Evolutionary conservation across 139 green algal species (phyloP).

Genomic region (Closterium sp.): DNA sequence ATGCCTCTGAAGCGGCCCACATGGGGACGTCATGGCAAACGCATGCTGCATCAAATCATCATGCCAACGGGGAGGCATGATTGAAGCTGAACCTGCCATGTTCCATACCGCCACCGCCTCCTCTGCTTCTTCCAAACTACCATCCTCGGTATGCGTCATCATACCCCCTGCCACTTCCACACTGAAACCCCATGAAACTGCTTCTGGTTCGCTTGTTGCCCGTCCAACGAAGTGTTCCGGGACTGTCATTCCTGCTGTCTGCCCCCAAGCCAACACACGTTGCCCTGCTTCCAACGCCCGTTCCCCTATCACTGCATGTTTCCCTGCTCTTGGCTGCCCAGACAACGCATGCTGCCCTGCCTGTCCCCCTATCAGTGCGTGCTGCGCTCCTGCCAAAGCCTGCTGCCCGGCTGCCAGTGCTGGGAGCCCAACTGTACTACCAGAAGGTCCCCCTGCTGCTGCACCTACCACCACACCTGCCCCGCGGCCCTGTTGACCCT

Average conservation of each 20-base stretch:
- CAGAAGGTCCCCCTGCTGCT: background rate
- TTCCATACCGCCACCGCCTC: background rate
- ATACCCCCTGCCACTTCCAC: background rate
- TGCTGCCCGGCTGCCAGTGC: background rate
- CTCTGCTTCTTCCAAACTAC: background rate
- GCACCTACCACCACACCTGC: too few species aligned
- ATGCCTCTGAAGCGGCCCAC: background rate
- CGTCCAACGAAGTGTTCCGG: background rate
- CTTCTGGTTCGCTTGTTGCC: background rate
- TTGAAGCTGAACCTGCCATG: too few species aligned
- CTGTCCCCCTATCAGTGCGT: background rate
- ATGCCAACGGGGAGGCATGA: background rate
- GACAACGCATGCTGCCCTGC: background rate
- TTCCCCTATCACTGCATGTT: background rate
- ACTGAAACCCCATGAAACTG: background rate
- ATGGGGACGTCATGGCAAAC: background rate
- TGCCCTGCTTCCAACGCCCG: background rate
- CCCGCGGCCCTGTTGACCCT: background rate
- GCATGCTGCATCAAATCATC: background rate
- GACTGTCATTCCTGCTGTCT: background rate
- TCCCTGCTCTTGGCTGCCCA: too few species aligned
- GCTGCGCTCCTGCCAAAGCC: background rate
- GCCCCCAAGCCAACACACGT: background rate
- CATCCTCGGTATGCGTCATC: background rate
- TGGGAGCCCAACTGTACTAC: background rate